Percentiles rank a stretch among this genome's conserved stretches.
These are phyloP conservation scores for Evansstolkia leycettana DNA, from an alignment of 495 filamentous ascomycete genomes.

Conservation along the genomic window DNA sequence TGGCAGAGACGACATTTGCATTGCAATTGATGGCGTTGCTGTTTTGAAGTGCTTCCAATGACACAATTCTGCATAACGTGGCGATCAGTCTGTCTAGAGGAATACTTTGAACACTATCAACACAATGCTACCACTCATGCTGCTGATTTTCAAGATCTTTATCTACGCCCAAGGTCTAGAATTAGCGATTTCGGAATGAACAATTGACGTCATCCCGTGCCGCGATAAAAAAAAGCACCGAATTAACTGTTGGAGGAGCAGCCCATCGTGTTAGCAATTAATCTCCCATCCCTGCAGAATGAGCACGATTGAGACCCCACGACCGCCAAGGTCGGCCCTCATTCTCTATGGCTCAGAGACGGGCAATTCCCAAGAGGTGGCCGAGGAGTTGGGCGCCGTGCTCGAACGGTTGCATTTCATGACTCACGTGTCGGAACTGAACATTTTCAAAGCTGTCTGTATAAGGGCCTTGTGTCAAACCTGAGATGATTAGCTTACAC, in stretches of 20 bases:
- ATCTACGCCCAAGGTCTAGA: too few relatives aligned
- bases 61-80: too few relatives aligned
- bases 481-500: too few relatives aligned
- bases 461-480: too few relatives aligned
- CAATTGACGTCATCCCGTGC: constrained; percentile 13
- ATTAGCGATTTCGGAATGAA: background rate
- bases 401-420: constrained; percentile 64
- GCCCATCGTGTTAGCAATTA: too few relatives aligned
- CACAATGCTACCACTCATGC: too few relatives aligned
- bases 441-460: constrained; percentile 63
- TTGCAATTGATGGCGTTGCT: background rate
- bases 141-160: too few relatives aligned
- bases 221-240: constrained; percentile 4
- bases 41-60: too few relatives aligned
- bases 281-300: constrained; percentile 6
- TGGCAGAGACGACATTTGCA: background rate
- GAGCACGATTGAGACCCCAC: constrained; percentile 10
- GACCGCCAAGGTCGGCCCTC: constrained; percentile 43
- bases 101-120: too few relatives aligned
- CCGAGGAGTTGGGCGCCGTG: constrained; percentile 65
- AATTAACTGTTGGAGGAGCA: constrained; percentile 6
- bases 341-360: constrained; percentile 92
- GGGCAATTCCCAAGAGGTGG: constrained; percentile 81
- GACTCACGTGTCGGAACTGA: constrained; percentile 62
- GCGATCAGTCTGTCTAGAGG: too few relatives aligned